phyloP scores from a whole-genome alignment of 2,329 filamentous ascomycete genomes.

The Cadophora malorum region DNA sequence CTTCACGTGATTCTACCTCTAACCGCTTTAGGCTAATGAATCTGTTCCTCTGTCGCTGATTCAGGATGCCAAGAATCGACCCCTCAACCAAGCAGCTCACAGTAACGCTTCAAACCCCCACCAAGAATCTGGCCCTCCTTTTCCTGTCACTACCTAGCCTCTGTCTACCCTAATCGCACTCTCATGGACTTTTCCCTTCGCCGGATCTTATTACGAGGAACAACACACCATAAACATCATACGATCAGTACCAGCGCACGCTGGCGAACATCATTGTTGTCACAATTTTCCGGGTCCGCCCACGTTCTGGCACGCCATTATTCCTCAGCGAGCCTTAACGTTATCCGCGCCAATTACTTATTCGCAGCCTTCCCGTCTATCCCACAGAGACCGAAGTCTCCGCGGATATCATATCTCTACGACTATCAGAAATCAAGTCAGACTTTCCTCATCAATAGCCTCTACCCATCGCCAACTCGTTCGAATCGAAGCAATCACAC shows the following conservation, averaged over 20 bases:
- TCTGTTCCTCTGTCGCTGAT: background rate
- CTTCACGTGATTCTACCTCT: background rate
- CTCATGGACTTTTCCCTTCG: conserved; percentile 3
- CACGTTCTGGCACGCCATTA: conserved; percentile 16
- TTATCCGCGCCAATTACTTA: conserved; percentile 15
- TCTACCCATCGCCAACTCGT: background rate
- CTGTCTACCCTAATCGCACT: background rate
- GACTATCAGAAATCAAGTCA: background rate
- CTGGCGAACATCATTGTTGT: background rate
- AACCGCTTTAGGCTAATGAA: conserved; percentile 5
- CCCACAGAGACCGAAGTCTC: background rate
- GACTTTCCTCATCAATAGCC: background rate
- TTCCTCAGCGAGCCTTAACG: conserved; percentile 1
- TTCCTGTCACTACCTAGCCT: background rate
- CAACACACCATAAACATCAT: conserved; percentile 2
- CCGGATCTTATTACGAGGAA: background rate
- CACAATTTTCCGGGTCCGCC: background rate
- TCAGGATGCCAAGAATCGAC: conserved; percentile 8
- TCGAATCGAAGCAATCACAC: conserved; percentile 19
- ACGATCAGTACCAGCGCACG: background rate
- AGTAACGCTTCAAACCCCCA: background rate
- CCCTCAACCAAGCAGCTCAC: background rate
- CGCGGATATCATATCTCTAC: background rate
- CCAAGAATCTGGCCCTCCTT: background rate
- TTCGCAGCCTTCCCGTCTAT: conserved; percentile 13